These are phyloP conservation scores for Diaporthe citrichinensis DNA, from an alignment of 2,329 filamentous ascomycete genomes.

Conservation along the genomic window DNA sequence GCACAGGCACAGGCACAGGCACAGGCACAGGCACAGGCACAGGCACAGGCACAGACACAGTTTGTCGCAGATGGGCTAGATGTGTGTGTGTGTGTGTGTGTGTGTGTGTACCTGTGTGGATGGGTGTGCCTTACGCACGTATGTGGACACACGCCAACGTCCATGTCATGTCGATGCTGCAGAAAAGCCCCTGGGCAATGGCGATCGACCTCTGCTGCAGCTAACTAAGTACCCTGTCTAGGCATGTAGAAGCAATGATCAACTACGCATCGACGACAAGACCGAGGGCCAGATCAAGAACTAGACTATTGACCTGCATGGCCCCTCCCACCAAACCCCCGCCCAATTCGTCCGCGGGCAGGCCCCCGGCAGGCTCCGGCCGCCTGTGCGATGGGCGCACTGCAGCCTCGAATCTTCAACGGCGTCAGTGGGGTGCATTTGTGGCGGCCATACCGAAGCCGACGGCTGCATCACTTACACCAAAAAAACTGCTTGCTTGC, in stretches of 20 bases:
- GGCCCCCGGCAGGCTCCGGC: constrained; percentile 27
- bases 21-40: background rate
- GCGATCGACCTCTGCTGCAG: background rate
- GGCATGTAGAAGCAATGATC: background rate
- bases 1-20: too few species aligned
- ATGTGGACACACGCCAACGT: background rate
- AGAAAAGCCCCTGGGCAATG: background rate
- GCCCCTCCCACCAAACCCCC: background rate
- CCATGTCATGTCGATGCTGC: background rate
- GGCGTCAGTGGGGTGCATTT: constrained; percentile 22
- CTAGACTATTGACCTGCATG: constrained; percentile 8
- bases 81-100: background rate
- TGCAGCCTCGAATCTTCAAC: constrained; percentile 31
- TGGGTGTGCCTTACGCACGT: background rate
- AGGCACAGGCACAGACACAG: background rate
- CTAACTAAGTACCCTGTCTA: background rate
- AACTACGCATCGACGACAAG: background rate
- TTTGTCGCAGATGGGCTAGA: background rate
- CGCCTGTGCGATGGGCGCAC: constrained; percentile 31
- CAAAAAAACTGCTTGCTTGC: background rate
- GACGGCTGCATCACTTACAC: constrained; percentile 1
- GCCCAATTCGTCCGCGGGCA: constrained; percentile 17
- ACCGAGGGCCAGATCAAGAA: background rate
- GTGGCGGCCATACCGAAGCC: constrained; percentile 15
- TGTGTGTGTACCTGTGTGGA: background rate